Base-by-base conservation (phyloP, 345 rosid genomes). In the Eucalyptus globulus region DNA sequence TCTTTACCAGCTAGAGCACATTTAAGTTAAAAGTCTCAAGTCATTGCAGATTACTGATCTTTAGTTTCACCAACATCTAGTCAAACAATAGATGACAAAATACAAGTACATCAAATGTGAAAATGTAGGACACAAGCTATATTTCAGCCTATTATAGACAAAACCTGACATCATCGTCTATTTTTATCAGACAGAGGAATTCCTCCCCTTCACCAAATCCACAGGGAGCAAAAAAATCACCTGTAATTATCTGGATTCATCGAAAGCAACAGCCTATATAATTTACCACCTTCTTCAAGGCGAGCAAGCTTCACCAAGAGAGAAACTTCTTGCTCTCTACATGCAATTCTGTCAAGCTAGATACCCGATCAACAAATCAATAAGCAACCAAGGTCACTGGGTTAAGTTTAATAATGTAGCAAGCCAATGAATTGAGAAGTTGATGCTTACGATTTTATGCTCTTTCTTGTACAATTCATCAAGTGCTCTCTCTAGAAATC, bases 241-340 rank as follows among this genome's bases (percentile, higher is more conserved):
- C 99, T 95, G 93, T 98, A 98, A 90, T 98, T 97, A 93, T 98
- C 99, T 80, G 99, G 99, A 94, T 97, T 98, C 94, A 97, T 93
- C 72, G 94, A 93, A 89, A 98, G 99, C 83, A 98, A 93, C 67
- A 37, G 91, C 95, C 92, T 94, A 91, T 95, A 96, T 92, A 96
- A 90, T 89, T 95, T 94, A 89, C 91, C 95, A 88, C 95, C 99
- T 94, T 96, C 99, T 91, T 96, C 99, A 45, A 93, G 91, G 86
- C 54, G 94, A 80, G 93, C 97, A 94, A 95, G 93, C 94, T 95
- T 97, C 90, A 95, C 93, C 89, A 98, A 91, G 87, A 97, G 95
- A 89, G 96, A 93, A 87, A 93, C 99, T 92, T 96, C 98, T 94
- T 98, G 98, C 90, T 98, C 99, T 92, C 95, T 96, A 91, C 86